phyloP scores from a whole-genome alignment of 2,329 filamentous ascomycete species.

The Ceratocystis colombiana region DNA sequence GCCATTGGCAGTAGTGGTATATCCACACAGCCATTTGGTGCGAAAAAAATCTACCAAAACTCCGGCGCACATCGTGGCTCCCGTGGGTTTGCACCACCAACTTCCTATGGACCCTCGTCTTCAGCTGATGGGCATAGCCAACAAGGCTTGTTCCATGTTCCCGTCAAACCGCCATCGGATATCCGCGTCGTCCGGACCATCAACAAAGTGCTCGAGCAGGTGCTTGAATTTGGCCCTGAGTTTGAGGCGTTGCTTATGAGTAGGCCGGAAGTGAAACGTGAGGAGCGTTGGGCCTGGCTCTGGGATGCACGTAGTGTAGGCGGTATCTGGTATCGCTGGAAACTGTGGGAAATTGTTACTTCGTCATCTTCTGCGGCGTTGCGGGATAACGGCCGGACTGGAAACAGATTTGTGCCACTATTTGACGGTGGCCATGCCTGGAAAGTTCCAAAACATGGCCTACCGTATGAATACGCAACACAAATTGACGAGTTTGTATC shows the following conservation, averaged over 20 bases:
- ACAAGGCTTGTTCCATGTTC: conserved; percentile 50
- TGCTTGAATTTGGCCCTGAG: conserved; percentile 70
- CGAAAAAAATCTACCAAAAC: conserved; percentile 46
- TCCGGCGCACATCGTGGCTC: neutral
- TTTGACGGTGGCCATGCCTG: conserved; percentile 72
- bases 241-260: conserved; percentile 92
- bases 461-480: conserved; percentile 75
- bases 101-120: conserved; percentile 40
- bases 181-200: conserved; percentile 72
- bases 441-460: conserved; percentile 56
- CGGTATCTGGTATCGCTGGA: conserved; percentile 87
- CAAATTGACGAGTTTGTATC: conserved; percentile 68
- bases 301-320: conserved; percentile 73
- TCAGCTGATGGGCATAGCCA: conserved; percentile 33
- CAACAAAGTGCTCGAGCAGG: conserved; percentile 72
- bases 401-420: conserved; percentile 47
- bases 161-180: conserved; percentile 65
- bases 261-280: conserved; percentile 66
- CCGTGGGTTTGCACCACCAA: conserved; percentile 65
- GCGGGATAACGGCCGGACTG: neutral
- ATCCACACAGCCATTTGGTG: conserved; percentile 63
- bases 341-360: conserved; percentile 77
- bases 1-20: conserved; percentile 29
- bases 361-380: conserved; percentile 29
- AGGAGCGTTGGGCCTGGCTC: conserved; percentile 89